Evolutionary conservation across 2,329 filamentous ascomycete genomes (phyloP).

Genomic region (Nigrospora sphaerica): DNA sequence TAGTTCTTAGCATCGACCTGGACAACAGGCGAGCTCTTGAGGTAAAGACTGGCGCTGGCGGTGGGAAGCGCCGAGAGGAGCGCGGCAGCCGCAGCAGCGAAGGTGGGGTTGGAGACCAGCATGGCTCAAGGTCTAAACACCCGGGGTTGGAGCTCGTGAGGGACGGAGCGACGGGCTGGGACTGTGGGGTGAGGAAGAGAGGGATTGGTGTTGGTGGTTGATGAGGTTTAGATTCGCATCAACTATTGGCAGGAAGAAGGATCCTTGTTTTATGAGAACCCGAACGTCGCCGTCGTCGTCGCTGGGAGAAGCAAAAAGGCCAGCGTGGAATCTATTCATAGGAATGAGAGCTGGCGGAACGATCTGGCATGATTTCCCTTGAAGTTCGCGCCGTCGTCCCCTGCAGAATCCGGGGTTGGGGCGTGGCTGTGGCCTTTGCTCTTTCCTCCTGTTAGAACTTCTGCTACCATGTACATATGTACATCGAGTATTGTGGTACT

Average conservation of each 20-base stretch:
- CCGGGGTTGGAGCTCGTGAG: too few species aligned
- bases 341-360: background rate
- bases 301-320: conserved; percentile 24
- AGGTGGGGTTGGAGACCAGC: conserved; percentile 39
- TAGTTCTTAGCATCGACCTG: conserved; percentile 76
- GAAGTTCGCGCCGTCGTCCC: background rate
- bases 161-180: conserved; percentile 5
- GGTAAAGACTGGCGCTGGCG: conserved; percentile 64
- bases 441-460: too few species aligned
- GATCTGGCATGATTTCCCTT: conserved; percentile 3
- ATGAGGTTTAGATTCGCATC: too few species aligned
- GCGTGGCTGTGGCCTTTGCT: conserved; percentile 1
- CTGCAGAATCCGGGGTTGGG: conserved; percentile 1
- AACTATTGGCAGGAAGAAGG: too few species aligned
- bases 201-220: too few species aligned
- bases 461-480: too few species aligned
- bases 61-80: conserved; percentile 60
- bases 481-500: too few species aligned
- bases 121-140: conserved; percentile 26
- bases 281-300: too few species aligned
- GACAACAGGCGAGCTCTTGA: conserved; percentile 79
- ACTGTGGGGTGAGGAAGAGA: conserved; percentile 21
- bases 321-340: conserved; percentile 30
- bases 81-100: conserved; percentile 47
- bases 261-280: too few species aligned